These are phyloP conservation scores for Westerdykella aurantiaca DNA, from an alignment of 2,329 filamentous ascomycete species.

Conservation along the genomic window DNA sequence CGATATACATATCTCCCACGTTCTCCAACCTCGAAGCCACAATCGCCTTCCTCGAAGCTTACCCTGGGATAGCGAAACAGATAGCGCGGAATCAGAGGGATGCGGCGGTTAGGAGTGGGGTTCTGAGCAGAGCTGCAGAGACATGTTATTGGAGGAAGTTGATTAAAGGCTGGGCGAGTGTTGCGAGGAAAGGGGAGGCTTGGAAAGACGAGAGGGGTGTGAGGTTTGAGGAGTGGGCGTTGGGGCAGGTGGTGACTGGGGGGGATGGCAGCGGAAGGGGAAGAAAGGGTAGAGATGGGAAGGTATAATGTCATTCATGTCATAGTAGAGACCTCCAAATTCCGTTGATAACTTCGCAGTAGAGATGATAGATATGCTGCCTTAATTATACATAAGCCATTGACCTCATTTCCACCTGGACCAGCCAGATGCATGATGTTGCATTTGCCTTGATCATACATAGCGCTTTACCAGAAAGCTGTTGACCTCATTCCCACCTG, in stretches of 20 bases:
- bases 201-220: constrained; percentile 10
- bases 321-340: too few relatives aligned
- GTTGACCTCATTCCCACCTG: too few relatives aligned
- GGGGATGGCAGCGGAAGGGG: background rate
- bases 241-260: constrained; percentile 5
- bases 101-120: constrained; percentile 3
- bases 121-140: constrained; percentile 12
- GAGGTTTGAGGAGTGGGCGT: constrained; percentile 14
- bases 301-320: too few relatives aligned
- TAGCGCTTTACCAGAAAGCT: too few relatives aligned
- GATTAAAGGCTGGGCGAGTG: constrained; percentile 10
- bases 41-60: constrained; percentile 3
- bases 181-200: constrained; percentile 4
- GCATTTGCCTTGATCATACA: too few relatives aligned
- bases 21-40: constrained; percentile 11
- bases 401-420: too few relatives aligned
- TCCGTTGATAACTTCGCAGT: too few relatives aligned
- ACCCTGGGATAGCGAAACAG: constrained; percentile 7
- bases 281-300: too few relatives aligned
- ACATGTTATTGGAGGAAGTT: constrained; percentile 16
- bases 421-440: too few relatives aligned
- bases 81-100: constrained; percentile 13
- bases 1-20: constrained; percentile 9
- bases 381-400: too few relatives aligned
- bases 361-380: too few relatives aligned